phyloP scores from a whole-genome alignment of 768 basidiomycete species.

The Gyrodon lividus region DNA sequence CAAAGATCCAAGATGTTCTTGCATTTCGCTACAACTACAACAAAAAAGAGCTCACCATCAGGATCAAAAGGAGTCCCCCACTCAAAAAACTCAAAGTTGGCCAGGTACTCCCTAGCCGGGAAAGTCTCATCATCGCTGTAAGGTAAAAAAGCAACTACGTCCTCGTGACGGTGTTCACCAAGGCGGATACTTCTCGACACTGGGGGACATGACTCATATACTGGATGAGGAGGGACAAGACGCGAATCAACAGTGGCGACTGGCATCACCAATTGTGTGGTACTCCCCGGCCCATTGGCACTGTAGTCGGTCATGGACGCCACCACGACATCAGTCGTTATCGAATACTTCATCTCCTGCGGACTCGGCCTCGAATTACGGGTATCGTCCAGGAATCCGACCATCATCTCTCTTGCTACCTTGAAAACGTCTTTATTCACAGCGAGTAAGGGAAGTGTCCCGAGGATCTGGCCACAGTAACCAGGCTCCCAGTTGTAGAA shows the following conservation, averaged over 20 bases:
- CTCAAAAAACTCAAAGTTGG: conserved; percentile 22
- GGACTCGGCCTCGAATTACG: no score
- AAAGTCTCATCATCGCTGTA: conserved; percentile 49
- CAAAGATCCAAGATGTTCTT: not conserved
- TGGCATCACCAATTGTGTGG: conserved; percentile 10
- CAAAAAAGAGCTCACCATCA: conserved; percentile 40
- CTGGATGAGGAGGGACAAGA: conserved; percentile 22
- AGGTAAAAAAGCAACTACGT: conserved; percentile 36
- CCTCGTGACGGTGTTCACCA: not conserved
- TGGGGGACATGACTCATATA: conserved; percentile 51
- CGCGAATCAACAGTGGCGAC: conserved; percentile 12
- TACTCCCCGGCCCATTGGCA: not conserved
- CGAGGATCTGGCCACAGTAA: conserved; percentile 28
- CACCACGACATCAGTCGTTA: not conserved
- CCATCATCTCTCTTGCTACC: conserved; percentile 12
- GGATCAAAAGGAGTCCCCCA: conserved; percentile 47
- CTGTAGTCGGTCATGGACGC: conserved; percentile 13
- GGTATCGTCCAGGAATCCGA: conserved; percentile 1
- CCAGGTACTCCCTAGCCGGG: conserved; percentile 27
- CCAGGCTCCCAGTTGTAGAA: conserved; percentile 47
- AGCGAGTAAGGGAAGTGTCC: conserved; percentile 10
- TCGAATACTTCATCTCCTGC: not conserved
- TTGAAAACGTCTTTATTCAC: conserved; percentile 10
- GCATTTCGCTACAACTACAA: not conserved
- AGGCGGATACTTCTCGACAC: conserved; percentile 31